phyloP scores from a whole-genome alignment of 2,329 filamentous ascomycete species.

The Trichoderma sp. region DNA sequence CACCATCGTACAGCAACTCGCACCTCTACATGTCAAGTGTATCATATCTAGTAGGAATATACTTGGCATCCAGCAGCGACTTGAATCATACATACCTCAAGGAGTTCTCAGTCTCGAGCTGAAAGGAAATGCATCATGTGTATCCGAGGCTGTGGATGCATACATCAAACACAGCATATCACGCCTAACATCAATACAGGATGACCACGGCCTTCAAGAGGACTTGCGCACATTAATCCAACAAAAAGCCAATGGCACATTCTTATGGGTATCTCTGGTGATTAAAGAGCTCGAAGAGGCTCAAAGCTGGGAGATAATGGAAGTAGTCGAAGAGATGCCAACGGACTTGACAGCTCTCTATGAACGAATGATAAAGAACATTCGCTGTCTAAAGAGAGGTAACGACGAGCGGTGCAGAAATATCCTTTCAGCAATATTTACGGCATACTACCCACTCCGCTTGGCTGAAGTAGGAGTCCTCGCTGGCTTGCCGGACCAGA shows the following conservation, averaged over 20 bases:
- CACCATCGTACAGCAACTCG: conserved; percentile 32
- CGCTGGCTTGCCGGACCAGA: not conserved
- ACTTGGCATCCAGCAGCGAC: not conserved
- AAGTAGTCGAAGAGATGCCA: not conserved
- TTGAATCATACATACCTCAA: not conserved
- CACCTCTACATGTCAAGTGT: conserved; percentile 39
- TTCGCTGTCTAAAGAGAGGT: no score
- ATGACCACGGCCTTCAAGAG: not conserved
- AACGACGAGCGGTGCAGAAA: no score
- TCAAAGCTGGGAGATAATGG: not conserved
- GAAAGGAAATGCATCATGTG: not conserved
- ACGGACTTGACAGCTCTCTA: no score
- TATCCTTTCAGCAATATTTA: not conserved
- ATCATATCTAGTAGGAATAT: conserved; percentile 47
- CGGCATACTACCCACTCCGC: not conserved
- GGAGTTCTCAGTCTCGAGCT: not conserved
- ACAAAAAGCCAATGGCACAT: not conserved
- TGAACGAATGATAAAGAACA: no score
- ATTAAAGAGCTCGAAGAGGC: not conserved
- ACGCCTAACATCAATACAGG: not conserved
- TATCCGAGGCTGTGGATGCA: not conserved
- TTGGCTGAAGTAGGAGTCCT: not conserved
- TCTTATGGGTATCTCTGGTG: not conserved
- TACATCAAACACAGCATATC: not conserved
- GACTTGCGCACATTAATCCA: not conserved